Evolutionary conservation across 176 grass and related monocot genomes (phyloP).

Genomic region (Musa schizocarpa): DNA sequence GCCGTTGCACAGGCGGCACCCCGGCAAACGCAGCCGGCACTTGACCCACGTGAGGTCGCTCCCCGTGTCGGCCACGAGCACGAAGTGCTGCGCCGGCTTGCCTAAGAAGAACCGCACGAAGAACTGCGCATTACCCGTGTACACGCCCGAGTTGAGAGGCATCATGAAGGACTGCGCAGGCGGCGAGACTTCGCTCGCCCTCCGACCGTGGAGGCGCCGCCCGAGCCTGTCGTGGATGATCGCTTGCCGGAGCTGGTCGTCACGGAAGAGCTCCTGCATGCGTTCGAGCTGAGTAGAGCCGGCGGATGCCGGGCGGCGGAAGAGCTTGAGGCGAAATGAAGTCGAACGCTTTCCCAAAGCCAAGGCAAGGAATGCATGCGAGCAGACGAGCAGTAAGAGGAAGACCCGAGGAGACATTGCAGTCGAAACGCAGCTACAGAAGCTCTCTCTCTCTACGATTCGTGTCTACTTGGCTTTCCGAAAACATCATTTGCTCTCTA

Average conservation of each 20-base stretch:
- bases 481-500: too few species aligned
- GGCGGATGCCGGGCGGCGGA: neutral
- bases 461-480: neutral
- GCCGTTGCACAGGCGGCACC: conserved; percentile 11
- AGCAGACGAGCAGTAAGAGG: neutral
- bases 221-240: neutral
- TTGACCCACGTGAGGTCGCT: conserved; percentile 92
- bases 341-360: neutral
- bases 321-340: neutral
- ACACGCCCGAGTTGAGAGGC: conserved; percentile 44
- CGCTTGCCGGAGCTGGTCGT: neutral
- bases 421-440: neutral
- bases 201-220: neutral
- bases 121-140: conserved; percentile 45
- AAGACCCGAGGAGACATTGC: neutral
- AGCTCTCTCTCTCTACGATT: neutral
- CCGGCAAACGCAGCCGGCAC: conserved; percentile 32
- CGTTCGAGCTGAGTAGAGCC: neutral
- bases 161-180: conserved; percentile 38
- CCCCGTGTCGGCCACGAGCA: conserved; percentile 53
- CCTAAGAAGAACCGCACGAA: conserved; percentile 62
- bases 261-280: neutral
- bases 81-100: conserved; percentile 56
- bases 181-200: neutral
- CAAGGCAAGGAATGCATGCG: neutral